These are phyloP conservation scores for Medicago arabica DNA, from an alignment of 306 rosid genomes.

Conservation along the genomic window DNA sequence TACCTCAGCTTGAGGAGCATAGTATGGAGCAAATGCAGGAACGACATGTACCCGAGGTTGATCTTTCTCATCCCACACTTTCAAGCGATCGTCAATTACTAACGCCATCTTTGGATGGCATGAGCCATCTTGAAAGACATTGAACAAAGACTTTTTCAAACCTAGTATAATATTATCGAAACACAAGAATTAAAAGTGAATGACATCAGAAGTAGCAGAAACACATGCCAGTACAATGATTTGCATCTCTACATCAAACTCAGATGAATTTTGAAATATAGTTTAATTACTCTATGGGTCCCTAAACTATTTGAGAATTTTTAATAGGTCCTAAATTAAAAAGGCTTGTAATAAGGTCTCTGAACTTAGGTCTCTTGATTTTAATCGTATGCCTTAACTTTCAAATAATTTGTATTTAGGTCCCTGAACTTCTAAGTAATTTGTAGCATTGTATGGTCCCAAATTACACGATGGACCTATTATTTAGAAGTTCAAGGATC, in stretches of 20 bases:
- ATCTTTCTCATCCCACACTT: constrained; percentile 99
- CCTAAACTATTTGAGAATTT: constrained; percentile 11
- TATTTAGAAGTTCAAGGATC: not conserved
- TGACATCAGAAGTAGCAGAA: constrained; percentile 24
- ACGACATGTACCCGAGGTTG: constrained; percentile 99
- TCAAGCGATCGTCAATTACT: constrained; percentile 98
- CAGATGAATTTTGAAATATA: constrained; percentile 5
- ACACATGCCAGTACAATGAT: constrained; percentile 1
- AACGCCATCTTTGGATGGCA: constrained; percentile 98
- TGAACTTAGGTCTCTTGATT: not conserved
- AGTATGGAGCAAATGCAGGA: constrained; percentile 99
- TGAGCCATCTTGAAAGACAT: constrained; percentile 84
- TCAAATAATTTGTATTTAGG: not conserved
- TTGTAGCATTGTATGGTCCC: not conserved
- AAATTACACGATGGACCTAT: not conserved
- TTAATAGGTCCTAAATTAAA: not conserved
- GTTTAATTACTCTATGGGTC: not conserved
- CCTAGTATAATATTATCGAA: constrained; percentile 55
- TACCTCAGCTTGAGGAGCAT: constrained; percentile 98
- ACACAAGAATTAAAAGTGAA: constrained; percentile 29
- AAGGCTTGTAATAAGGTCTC: not conserved
- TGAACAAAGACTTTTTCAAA: constrained; percentile 88
- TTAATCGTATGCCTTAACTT: not conserved
- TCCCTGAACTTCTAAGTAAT: constrained; percentile 5
- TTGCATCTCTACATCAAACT: constrained; percentile 21